phyloP scores from a whole-genome alignment of 768 basidiomycete species.

The Russula lepida region DNA sequence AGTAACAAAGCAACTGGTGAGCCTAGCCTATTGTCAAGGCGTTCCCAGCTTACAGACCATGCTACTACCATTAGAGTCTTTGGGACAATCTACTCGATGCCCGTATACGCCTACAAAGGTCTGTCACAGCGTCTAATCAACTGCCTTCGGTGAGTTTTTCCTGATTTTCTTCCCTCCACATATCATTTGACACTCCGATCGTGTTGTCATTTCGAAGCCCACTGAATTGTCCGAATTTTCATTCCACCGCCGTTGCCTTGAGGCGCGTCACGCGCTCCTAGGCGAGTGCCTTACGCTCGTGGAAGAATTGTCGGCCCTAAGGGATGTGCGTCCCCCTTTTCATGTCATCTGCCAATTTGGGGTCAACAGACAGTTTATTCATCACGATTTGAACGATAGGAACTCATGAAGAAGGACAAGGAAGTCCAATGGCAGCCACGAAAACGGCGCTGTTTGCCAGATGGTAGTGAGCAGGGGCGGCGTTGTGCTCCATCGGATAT shows the following conservation, averaged over 20 bases:
- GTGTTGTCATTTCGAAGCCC: slow-evolving; percentile 27
- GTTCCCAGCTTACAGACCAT: background rate
- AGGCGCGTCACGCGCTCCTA: slow-evolving; percentile 45
- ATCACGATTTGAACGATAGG: slow-evolving; percentile 16
- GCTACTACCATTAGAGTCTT: slow-evolving; percentile 41
- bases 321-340: slow-evolving; percentile 43
- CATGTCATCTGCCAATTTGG: slow-evolving; percentile 2
- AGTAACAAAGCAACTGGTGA: slow-evolving; percentile 73
- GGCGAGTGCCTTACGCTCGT: slow-evolving; percentile 53
- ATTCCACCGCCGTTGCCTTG: slow-evolving; percentile 33
- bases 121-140: slow-evolving; percentile 51
- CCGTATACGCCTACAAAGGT: slow-evolving; percentile 89
- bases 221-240: slow-evolving; percentile 27
- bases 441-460: slow-evolving; percentile 19
- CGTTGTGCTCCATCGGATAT: slow-evolving; percentile 10
- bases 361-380: background rate
- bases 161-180: background rate
- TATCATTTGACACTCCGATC: slow-evolving; percentile 21
- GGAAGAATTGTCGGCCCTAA: slow-evolving; percentile 58
- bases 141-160: slow-evolving; percentile 49
- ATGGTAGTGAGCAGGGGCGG: slow-evolving; percentile 7
- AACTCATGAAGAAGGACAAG: slow-evolving; percentile 7
- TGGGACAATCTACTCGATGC: slow-evolving; percentile 87
- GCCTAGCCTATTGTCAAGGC: slow-evolving; percentile 24
- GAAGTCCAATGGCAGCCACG: slow-evolving; percentile 14